Evolutionary conservation across 371 early-diverging fungal species (phyloP).

Genomic region (Rhizopus arrhizus): DNA sequence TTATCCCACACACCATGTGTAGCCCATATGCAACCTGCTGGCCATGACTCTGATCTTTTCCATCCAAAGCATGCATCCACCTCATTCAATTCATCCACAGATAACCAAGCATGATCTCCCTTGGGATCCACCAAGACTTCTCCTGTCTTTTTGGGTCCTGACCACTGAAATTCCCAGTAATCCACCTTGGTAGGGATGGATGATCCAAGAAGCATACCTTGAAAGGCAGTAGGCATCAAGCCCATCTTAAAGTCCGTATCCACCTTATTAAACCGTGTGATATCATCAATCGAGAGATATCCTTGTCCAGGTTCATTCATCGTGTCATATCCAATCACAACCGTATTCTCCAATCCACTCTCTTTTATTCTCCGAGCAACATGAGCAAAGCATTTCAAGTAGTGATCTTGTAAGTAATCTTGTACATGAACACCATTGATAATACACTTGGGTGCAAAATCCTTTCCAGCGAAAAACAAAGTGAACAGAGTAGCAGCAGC

Average conservation of each 20-base stretch:
- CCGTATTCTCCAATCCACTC: slow-evolving; percentile 42
- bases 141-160: slow-evolving; percentile 57
- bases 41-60: slow-evolving; percentile 45
- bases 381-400: slow-evolving; percentile 53
- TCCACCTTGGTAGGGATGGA: slow-evolving; percentile 60
- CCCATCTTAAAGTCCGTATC: slow-evolving; percentile 62
- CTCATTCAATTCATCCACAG: slow-evolving; percentile 28
- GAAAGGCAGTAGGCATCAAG: slow-evolving; percentile 61
- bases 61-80: slow-evolving; percentile 52
- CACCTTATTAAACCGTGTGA: slow-evolving; percentile 48
- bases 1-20: slow-evolving; percentile 70
- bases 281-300: slow-evolving; percentile 54
- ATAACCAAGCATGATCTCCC: slow-evolving; percentile 59
- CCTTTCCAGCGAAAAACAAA: slow-evolving; percentile 77
- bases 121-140: slow-evolving; percentile 51
- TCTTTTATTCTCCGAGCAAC: slow-evolving; percentile 52
- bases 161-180: slow-evolving; percentile 59
- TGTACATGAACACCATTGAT: slow-evolving; percentile 61
- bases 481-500: slow-evolving; percentile 87
- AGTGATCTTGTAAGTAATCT: slow-evolving; percentile 73
- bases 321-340: slow-evolving; percentile 75
- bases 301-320: slow-evolving; percentile 79
- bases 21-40: slow-evolving; percentile 69
- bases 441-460: slow-evolving; percentile 70
- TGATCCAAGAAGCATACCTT: slow-evolving; percentile 66